Base-by-base conservation (phyloP, 805 yeast genomes). In the Metschnikowia koreensis region DNA sequence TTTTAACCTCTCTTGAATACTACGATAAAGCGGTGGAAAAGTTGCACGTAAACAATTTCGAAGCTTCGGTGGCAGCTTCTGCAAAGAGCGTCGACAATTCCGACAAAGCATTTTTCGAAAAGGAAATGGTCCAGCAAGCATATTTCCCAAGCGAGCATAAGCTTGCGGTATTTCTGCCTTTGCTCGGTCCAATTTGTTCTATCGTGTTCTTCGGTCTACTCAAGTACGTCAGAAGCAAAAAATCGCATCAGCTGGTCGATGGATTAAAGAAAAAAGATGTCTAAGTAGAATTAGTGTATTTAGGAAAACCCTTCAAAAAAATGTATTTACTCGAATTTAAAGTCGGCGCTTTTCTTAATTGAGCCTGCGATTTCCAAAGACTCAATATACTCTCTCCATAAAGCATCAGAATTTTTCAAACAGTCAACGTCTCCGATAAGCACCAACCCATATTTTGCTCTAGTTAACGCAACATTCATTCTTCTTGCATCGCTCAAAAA, bases 71-170 rank as follows among this genome's bases (percentile, higher is more conserved):
- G 42, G 52, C 58, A 26, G 76, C 78, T 1, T 74, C 81, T 13
- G 77, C 85, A 12, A 60, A 65, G n/a, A 89, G 96, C 0, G 73
- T 84, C 41, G 62, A 70, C 12, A 69, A 77, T 43, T 87, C 97
- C 0, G 79, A 84, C 57, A 74, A 74, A 43, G 97, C 98, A 0
- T 93, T 93, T 62, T 93, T 93, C 66, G 96, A 93, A 60, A 88
- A 89, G 60, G 92, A 87, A 66, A 93, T 94, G 97, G 89, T 94
- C 29, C 96, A 90, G 62, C 97, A 93, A 65, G 89, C 87, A 50
- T 91, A 88, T 67, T 90, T 92, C 75, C 98, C 99, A 0, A 93
- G 88, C 57, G 97, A 93, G 66, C 99, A 93, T 65, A 92, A 89
- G 66, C 76, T 94, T 62, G 98, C 99, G 0, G 96, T 94, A 1